Base-by-base conservation (phyloP, 2,329 filamentous ascomycete species). In the Trichoderma polysporum region DNA sequence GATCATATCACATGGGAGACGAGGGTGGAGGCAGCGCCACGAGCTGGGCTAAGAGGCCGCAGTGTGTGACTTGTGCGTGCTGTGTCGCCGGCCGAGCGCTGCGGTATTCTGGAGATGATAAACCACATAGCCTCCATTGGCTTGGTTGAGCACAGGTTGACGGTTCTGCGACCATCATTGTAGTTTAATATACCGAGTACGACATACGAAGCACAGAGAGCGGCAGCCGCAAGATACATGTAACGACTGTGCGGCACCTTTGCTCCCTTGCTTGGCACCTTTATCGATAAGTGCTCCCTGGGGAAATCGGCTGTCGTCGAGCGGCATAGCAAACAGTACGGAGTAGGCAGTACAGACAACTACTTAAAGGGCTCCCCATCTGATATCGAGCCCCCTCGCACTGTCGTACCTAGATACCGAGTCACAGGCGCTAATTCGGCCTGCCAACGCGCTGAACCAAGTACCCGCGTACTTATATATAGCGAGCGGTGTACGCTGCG, bases 221-320 rank as follows among this genome's bases (percentile, higher is more conserved):
- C 25, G 25, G 27, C 41, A 17, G 45, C 45, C 49, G n/a, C 35
- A 13, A 63, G 59, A 63, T 63, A n/a, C n/a, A n/a, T n/a, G n/a
- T n/a, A 63, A 45, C 47, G 13, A 17, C 29, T 25, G 52, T 39
- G 31, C 19, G 13, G 35, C 60, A 41, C 29, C n/a, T n/a, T n/a
- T n/a, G n/a, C n/a, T 50, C 58, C 60, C 49, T 64, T 64, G 61
- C 39, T 29, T 49, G 45, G 49, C 8, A 33, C 22, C 25, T 39
- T 54, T 66, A 66, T 66, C 64, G 64, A 66, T 66, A 66, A 59
- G 41, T 19, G 35, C 53, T 50, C 35, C 49, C 47, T 53, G 39
- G 50, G 12, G 50, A n/a, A 22, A 33, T n/a, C 54, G 17, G 12
- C 54, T 41, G 29, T 37, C 35, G 27, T 12, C 22, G 19, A 15